phyloP scores from a whole-genome alignment of 225 moss, liverwort and hornwort species.

The Rhytidiadelphus loreus region DNA sequence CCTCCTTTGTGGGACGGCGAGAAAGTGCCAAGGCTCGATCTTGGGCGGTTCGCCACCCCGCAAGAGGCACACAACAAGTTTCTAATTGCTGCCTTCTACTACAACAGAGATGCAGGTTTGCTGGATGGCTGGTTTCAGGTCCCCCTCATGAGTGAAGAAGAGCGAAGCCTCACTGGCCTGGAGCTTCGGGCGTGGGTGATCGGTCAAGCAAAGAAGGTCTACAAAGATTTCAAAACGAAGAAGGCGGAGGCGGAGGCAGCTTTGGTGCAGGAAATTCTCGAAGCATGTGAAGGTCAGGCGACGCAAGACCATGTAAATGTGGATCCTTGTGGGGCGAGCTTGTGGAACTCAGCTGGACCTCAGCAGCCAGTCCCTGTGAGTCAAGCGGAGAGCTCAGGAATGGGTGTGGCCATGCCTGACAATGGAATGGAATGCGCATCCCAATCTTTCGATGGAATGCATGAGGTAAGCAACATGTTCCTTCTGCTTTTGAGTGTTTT shows the following conservation, averaged over 20 bases:
- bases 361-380: background rate
- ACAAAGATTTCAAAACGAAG: background rate
- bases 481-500: background rate
- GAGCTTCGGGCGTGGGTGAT: background rate
- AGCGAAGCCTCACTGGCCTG: background rate
- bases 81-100: background rate
- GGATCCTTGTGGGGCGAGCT: background rate
- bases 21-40: background rate
- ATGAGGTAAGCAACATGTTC: background rate
- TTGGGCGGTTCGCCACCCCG: background rate
- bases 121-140: background rate
- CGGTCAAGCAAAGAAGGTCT: background rate
- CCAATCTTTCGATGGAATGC: background rate
- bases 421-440: background rate
- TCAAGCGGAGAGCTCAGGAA: background rate
- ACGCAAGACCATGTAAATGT: background rate
- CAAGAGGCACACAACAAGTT: background rate
- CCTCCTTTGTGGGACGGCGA: background rate
- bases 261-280: rapidly evolving
- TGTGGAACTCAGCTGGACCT: background rate
- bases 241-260: background rate
- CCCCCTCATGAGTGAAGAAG: background rate
- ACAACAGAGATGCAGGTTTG: background rate
- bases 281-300: background rate
- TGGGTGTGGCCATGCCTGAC: background rate